Evolutionary conservation across 2,329 filamentous ascomycete genomes (phyloP), one percentile per base, ranked within the genome.

Genomic region (Ceratocystis huliohia): DNA sequence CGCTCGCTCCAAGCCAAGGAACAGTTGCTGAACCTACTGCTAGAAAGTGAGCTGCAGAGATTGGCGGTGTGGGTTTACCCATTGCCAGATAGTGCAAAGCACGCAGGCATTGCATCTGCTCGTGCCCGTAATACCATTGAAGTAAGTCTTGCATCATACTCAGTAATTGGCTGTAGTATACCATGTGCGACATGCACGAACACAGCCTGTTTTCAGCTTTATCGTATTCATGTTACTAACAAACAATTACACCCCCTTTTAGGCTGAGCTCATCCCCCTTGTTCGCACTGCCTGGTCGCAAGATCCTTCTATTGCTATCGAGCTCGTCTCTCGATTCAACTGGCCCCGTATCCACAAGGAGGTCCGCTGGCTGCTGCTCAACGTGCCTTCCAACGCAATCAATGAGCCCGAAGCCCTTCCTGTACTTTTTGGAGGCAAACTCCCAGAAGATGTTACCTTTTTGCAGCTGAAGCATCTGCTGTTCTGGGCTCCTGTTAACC

Each of bases 401-500:
- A 79, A 83, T 65, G 88, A 96, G 69, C 86, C 94, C 0, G 89
- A 93, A 71, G 91, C 91, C 33, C 78, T 99, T 61, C 85, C 92
- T 61, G 79, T 97, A 22, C 80, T 99, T 66, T 82, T 99, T 37
- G 91, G 89, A 22, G 82, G 86, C 28, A 79, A 84, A 56, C 76
- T 97, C 63, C 91, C 92, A 0, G 79, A 80, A 48, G 93, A 97
- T 75, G 82, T 97, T 57, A 86, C 84, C 65, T 68, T 74, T 48
- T 86, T 86, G 71, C 92, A 96, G 75, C 81, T 97, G 65, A 96
- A 93, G 85, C 96, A 96, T 75, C 79, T 99, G 17, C 79, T 99
- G 1, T 96, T 89, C 77, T 99, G 94, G 94, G 84, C 88, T 25
- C 86, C 94, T 0, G 87, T 96, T 41, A 96, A 96, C 72, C 94